A percentile compares a stretch with the other conserved stretches of the same genome.
Evolutionary conservation across 1,284 basidiomycete species (phyloP).

Genomic region (Fomes fomentarius): DNA sequence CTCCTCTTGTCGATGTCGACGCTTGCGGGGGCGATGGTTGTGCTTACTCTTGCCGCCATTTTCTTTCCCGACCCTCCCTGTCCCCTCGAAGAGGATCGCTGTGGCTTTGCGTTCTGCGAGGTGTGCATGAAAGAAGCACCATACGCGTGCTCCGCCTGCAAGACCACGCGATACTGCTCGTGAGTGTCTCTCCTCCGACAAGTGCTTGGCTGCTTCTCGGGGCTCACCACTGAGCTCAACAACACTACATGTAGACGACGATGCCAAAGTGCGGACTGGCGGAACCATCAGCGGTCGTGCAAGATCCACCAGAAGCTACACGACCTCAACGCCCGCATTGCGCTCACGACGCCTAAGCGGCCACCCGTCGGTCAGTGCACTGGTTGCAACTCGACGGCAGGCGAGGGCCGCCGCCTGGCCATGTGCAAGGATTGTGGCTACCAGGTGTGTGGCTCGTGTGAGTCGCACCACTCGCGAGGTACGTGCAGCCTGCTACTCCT

Average conservation of each 20-base stretch:
- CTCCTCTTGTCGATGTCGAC: constrained; percentile 23
- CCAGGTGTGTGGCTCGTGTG: constrained; percentile 39
- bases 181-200: constrained; percentile 15
- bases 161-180: constrained; percentile 25
- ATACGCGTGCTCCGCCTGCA: constrained; percentile 21
- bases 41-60: constrained; percentile 21
- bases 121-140: constrained; percentile 24
- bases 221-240: too few relatives aligned
- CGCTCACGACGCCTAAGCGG: constrained; percentile 25
- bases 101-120: constrained; percentile 24
- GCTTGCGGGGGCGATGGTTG: constrained; percentile 23
- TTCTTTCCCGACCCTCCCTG: constrained; percentile 21
- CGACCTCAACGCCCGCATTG: constrained; percentile 23
- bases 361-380: constrained; percentile 40
- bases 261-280: constrained; percentile 18
- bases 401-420: constrained; percentile 26
- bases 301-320: constrained; percentile 23
- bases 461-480: constrained; percentile 35
- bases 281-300: constrained; percentile 21
- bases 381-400: constrained; percentile 37
- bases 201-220: too few relatives aligned
- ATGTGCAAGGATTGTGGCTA: constrained; percentile 41
- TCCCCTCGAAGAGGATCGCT: constrained; percentile 23
- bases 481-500: constrained; percentile 10
- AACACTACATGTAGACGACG: background rate